Evolutionary conservation across 208 protist species (phyloP), one percentile per base, ranked within the genome.

Genomic region (Trypanosoma congolense): DNA sequence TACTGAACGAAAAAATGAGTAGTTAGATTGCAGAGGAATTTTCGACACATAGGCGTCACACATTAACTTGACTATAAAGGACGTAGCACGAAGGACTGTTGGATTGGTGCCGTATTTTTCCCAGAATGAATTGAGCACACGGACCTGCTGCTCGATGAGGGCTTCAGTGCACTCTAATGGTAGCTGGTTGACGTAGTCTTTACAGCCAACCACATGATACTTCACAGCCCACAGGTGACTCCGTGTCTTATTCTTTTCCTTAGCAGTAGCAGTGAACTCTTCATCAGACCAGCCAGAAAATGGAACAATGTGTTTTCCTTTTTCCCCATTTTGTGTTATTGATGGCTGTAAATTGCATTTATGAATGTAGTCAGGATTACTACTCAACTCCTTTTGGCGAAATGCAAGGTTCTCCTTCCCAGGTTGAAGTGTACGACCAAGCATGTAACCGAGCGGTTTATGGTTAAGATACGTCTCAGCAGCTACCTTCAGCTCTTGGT

Each of bases 31-130:
- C 33, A 92, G 73, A 8, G 74, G 73, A 19, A 95, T 61, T 69
- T 92, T 92, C 4, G 75, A 65, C 0, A 86, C 83, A 65, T 91
- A 92, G 9, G 71, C 75, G 52, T 92, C 84, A 55, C 84, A 95
- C 46, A 90, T 80, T 46, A 87, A 74, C 63, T 92, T 92, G 21
- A 89, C 80, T 14, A 95, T 65, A 58, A 92, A 88, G 1, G 68
- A 65, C 25, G 84, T 87, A 0, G 83, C 77, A 47, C 77, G 62
- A n/a, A 82, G 60, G 2, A 92, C 67, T 12, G 57, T 58, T 12
- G 70, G 64, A 66, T 89, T 88, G 3, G 57, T 80, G 18, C 65
- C 63, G 73, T 87, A 92, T 31, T 76, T 73, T 25, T 83, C 80
- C 57, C 75, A 87, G 56, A 87, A 89, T 24, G 76, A 70, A 22